Conservation (phyloP, 441 rosid species). For the Bocquillonia castaneifolia region DNA sequence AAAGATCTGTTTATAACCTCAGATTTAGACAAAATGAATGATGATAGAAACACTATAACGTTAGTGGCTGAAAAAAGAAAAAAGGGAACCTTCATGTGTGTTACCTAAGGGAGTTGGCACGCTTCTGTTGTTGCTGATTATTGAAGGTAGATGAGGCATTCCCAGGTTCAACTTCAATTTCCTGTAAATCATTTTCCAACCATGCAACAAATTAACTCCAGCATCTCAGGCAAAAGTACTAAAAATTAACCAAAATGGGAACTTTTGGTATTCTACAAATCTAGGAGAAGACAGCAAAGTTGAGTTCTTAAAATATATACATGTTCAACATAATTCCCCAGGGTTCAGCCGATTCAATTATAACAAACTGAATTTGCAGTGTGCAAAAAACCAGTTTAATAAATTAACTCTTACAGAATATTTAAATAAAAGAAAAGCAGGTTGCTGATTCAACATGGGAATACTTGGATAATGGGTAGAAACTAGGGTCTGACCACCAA, state of each 20-base stretch:
- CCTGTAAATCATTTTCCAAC: slow-evolving; percentile 35
- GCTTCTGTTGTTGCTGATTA: slow-evolving; percentile 39
- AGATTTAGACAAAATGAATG: not conserved
- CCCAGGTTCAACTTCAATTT: slow-evolving; percentile 30
- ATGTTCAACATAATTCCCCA: not conserved
- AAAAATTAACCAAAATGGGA: not conserved
- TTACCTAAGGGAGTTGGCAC: slow-evolving; percentile 42
- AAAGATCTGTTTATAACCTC: not conserved
- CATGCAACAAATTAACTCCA: slow-evolving; percentile 11
- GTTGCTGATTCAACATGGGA: slow-evolving; percentile 32
- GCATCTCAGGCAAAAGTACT: not conserved
- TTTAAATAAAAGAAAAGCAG: not conserved
- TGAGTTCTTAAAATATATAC: not conserved
- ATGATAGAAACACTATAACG: too few species aligned
- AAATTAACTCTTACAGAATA: not conserved
- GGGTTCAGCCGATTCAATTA: not conserved
- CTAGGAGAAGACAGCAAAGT: not conserved
- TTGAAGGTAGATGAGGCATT: slow-evolving; percentile 21
- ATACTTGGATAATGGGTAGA: slow-evolving; percentile 61
- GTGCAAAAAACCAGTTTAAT: not conserved
- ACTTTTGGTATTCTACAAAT: not conserved
- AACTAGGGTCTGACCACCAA: slow-evolving; percentile 44
- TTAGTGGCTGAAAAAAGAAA: not conserved
- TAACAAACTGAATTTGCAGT: not conserved
- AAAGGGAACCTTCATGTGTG: not conserved